Conservation (phyloP, 225 moss, liverwort and hornwort species). For the Pseudisothecium myosuroides region DNA sequence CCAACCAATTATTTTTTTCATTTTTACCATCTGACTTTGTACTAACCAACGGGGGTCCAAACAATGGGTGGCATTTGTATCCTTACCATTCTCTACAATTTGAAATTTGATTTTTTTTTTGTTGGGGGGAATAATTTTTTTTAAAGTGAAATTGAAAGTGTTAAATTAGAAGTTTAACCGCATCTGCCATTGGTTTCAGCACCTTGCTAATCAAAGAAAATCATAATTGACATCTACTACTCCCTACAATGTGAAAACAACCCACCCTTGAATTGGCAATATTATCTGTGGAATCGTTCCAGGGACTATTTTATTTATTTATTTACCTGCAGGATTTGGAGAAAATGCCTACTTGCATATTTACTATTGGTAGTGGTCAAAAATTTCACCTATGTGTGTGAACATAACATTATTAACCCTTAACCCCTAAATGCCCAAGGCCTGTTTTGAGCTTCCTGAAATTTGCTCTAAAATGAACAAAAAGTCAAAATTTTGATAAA, state of each 20-base stretch:
- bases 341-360: background rate
- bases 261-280: background rate
- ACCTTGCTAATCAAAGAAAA: background rate
- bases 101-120: background rate
- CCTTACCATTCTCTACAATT: background rate
- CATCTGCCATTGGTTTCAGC: no score
- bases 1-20: background rate
- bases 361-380: background rate
- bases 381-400: background rate
- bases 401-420: background rate
- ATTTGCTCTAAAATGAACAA: no score
- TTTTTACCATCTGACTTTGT: rapidly evolving
- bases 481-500: no score
- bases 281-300: rapidly evolving
- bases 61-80: background rate
- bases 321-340: background rate
- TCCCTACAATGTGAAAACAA: rapidly evolving
- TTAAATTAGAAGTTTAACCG: rapidly evolving
- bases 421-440: no score
- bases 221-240: background rate
- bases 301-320: background rate
- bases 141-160: background rate
- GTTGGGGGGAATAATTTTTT: background rate
- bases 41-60: rapidly evolving
- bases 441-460: no score